Evolutionary conservation across 2,329 filamentous ascomycete genomes (phyloP), one percentile per base, ranked within the genome.

Genomic region (Penicillium freii): DNA sequence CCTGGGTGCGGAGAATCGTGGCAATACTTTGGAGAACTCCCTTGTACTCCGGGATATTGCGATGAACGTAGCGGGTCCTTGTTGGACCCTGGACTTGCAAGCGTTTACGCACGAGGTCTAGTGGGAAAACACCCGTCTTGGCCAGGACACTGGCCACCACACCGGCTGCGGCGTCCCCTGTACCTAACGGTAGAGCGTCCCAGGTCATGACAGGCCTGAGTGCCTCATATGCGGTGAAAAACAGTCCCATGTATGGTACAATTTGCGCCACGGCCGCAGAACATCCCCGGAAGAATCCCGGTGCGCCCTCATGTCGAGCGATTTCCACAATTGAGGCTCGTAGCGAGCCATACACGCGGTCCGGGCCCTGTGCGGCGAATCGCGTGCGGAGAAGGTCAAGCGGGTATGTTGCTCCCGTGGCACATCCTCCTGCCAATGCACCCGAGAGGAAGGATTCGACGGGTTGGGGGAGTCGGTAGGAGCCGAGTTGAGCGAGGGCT

Each of bases 21-120:
- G 73, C 72, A 60, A 96, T 80, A 0, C 91, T 90, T 44, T 79
- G 80, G 4, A 85, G 66, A 0, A 95, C 85, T 4, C 87, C 85
- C 5, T 78, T 80, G 69, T 97, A 97, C 65, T 89, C 86, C 1
- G 94, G 94, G 10, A 97, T 96, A 69, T 96, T 91, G 67, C 85
- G 84, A 74, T 95, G 89, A 17, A 93, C 86, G 72, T 97, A 99
- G 62, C 81, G 81, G 38, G 77, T 77, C 60, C 92, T 81, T 59
- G 89, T 96, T 1, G 94, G 94, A 0, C 94, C 94, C 74, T 99
- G 94, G 4, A 99, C 92, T 76, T 99, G 94, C 64, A 99, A 82
- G 46, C 94, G 82, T 79, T 97, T 99, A 63, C 94, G 81, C 36
- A 97, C 91, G 29, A 96, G 85, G 72, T 99, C 94, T 25, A 99